Percentiles rank a stretch among this genome's conserved stretches.
Conservation (phyloP, 2,329 filamentous ascomycete species). For the Penicillium italicum region DNA sequence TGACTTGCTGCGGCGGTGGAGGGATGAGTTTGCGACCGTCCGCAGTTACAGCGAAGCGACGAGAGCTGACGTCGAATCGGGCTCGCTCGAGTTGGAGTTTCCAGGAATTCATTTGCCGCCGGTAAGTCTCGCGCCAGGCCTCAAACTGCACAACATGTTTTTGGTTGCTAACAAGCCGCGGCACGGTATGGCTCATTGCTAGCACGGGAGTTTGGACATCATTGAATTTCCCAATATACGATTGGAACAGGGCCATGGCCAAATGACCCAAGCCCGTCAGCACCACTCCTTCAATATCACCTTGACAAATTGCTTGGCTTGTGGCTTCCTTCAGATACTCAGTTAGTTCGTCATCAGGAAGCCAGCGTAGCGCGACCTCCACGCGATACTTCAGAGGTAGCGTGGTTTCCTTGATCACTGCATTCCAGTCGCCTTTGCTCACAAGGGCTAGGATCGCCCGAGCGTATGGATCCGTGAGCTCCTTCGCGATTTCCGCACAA, state of each 20-base stretch:
- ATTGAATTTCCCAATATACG: constrained; percentile 57
- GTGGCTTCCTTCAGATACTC: constrained; percentile 56
- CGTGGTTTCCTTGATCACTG: constrained; percentile 55
- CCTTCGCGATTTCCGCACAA: constrained; percentile 59
- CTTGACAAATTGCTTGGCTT: constrained; percentile 49
- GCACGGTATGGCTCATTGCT: constrained; percentile 56
- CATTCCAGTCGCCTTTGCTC: constrained; percentile 57
- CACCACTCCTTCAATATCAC: constrained; percentile 59
- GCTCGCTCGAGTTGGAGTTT: constrained; percentile 58
- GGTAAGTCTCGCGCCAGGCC: constrained; percentile 61
- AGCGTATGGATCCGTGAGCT: constrained; percentile 59
- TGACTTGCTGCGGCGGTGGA: constrained; percentile 52
- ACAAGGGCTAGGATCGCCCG: constrained; percentile 60
- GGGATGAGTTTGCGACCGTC: constrained; percentile 50
- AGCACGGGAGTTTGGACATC: constrained; percentile 62
- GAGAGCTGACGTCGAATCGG: constrained; percentile 57
- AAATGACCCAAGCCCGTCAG: constrained; percentile 59
- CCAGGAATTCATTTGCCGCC: constrained; percentile 59
- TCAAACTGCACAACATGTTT: constrained; percentile 53
- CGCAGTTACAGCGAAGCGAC: constrained; percentile 49
- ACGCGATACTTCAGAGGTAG: constrained; percentile 59
- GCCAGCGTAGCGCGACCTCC: constrained; percentile 57
- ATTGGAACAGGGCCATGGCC: constrained; percentile 58
- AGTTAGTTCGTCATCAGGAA: constrained; percentile 45
- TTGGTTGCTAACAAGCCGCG: constrained; percentile 55